Percentiles rank a stretch among this genome's conserved stretches.
Evolutionary conservation across 768 basidiomycete species (phyloP).

Genomic region (Pholiota conissans): DNA sequence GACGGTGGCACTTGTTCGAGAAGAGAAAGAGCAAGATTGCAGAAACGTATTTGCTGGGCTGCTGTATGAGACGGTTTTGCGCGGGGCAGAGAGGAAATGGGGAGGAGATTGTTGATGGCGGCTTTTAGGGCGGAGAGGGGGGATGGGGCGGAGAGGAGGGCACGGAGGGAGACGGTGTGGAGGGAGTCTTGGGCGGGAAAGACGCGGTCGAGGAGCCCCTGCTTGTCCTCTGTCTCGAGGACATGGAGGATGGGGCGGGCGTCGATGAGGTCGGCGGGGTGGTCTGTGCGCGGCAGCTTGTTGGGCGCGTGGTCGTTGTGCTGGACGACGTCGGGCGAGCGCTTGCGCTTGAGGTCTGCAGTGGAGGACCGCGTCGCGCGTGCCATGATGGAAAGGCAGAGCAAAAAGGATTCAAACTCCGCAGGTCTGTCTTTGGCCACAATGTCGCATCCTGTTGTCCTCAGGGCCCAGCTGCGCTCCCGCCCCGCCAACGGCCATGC

Average conservation of each 20-base stretch:
- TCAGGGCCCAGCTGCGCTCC: slow-evolving; percentile 51
- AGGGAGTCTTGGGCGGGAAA: slow-evolving; percentile 48
- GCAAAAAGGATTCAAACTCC: slow-evolving; percentile 34
- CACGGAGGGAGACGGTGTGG: slow-evolving; percentile 30
- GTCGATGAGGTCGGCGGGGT: slow-evolving; percentile 17
- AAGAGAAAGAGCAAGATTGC: slow-evolving; percentile 69
- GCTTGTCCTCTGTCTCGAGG: slow-evolving; percentile 48
- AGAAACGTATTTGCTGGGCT: slow-evolving; percentile 71
- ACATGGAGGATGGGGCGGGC: slow-evolving; percentile 20
- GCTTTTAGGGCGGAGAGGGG: slow-evolving; percentile 36
- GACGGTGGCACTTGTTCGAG: slow-evolving; percentile 65
- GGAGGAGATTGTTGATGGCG: slow-evolving; percentile 67
- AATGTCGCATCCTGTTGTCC: slow-evolving; percentile 24
- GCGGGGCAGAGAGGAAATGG: slow-evolving; percentile 66
- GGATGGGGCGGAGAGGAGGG: slow-evolving; percentile 15
- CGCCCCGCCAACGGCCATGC: slow-evolving; percentile 72
- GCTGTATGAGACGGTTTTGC: slow-evolving; percentile 64
- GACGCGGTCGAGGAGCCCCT: slow-evolving; percentile 79
- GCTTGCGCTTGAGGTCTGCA: slow-evolving; percentile 62
- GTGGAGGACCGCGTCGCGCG: slow-evolving; percentile 73
- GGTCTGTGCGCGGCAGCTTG: slow-evolving; percentile 49
- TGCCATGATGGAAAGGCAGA: slow-evolving; percentile 54
- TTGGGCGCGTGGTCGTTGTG: slow-evolving; percentile 46
- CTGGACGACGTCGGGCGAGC: slow-evolving; percentile 36
- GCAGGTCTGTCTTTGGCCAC: slow-evolving; percentile 11